A percentile compares a stretch with the other conserved stretches of the same genome.
phyloP scores from a whole-genome alignment of 164 flowering plant species.

The Kingdonia uniflora region DNA sequence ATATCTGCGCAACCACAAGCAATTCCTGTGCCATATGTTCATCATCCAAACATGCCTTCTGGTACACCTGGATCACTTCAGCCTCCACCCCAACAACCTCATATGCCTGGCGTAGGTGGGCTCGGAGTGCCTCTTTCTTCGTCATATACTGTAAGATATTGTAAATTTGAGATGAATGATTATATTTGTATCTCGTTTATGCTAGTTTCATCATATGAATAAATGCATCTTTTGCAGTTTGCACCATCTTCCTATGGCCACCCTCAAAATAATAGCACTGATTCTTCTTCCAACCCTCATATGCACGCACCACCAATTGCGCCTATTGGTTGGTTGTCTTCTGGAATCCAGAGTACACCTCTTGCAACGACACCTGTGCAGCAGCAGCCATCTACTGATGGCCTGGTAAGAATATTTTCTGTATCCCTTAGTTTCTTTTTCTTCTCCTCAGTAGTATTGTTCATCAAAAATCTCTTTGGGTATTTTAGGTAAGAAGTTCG shows the following conservation, averaged over 20 bases:
- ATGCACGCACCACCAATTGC: conserved; percentile 36
- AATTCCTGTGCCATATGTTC: conserved; percentile 37
- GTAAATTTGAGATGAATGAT: background rate
- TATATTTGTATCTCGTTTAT: background rate
- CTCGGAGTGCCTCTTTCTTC: conserved; percentile 52
- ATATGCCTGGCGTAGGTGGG: conserved; percentile 40
- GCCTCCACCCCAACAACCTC: conserved; percentile 36
- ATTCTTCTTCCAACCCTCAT: conserved; percentile 50
- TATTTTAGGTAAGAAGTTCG: conserved; percentile 26
- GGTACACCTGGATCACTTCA: conserved; percentile 35
- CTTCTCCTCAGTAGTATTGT: too few relatives aligned
- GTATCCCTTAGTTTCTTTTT: too few relatives aligned
- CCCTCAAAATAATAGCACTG: conserved; percentile 35
- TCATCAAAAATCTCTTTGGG: too few relatives aligned
- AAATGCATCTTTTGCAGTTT: conserved; percentile 30
- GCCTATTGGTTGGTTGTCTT: conserved; percentile 40
- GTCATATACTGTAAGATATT: conserved; percentile 54
- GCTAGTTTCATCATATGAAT: background rate
- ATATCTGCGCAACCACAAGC: conserved; percentile 50
- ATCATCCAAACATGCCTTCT: conserved; percentile 49
- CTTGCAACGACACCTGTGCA: conserved; percentile 32
- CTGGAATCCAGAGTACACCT: conserved; percentile 40
- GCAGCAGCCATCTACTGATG: conserved; percentile 11
- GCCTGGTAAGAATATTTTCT: conserved; percentile 18
- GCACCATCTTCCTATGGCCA: conserved; percentile 51